Evolutionary conservation across 2,329 filamentous ascomycete species (phyloP), one percentile per base, ranked within the genome.

Genomic region (Apiospora pterosperma): DNA sequence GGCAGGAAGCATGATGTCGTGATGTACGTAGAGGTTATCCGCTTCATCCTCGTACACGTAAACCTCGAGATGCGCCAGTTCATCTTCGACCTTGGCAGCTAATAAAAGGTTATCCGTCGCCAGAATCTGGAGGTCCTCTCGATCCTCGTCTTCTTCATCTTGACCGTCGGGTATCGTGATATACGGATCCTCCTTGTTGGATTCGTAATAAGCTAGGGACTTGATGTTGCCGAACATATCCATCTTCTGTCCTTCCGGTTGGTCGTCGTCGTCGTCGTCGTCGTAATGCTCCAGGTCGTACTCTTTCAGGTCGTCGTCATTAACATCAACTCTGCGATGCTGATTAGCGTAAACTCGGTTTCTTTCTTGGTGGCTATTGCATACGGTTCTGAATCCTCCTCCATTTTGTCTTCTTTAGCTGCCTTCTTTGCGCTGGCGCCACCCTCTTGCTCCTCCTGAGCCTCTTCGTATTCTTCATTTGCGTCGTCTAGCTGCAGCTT

Each of bases 1-100:
- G 28, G 95, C 95, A 36, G 96, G 96, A 64, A 99, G 86, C 95
- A 99, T 98, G 72, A 99, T 97, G 78, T 99, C 96, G 85, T 99
- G 96, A 81, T 99, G 96, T 28, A 99, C 95, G 77, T 99, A 99
- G 67, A 99, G 89, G 76, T 99, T 99, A 79, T 98, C 96, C 55
- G 90, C 92, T 67, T 88, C 88, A 72, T 98, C 96, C 78, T 99
- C 96, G 79, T 98, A 99, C 34, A 99, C 93, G 74, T 98, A 97
- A 23, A 98, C 91, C 77, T 99, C 96, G 31, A 99, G 84, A 78
- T 98, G 95, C 21, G 96, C 95, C 67, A 99, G 90, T 76, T 99
- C 96, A 72, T 99, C 96, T 79, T 99, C 96, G 62, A 98, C 90
- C 80, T 97, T 95, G 69, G 93, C 94, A 12, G 95, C 92, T 59